Evolutionary conservation across 345 rosid species (phyloP).

Genomic region (Carallia pectinifolia): DNA sequence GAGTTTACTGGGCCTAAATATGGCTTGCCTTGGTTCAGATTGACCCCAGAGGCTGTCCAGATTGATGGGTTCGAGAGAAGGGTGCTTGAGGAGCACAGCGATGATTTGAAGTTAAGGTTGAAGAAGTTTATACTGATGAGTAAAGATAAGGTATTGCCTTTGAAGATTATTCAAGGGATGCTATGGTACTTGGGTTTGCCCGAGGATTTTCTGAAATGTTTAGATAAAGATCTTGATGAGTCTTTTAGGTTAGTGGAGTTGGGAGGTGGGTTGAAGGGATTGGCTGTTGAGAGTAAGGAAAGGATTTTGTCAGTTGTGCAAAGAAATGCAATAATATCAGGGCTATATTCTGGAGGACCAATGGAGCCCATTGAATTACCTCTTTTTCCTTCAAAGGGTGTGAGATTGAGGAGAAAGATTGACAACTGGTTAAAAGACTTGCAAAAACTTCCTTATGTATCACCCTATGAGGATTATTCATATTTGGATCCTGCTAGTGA

Average conservation of each 20-base stretch:
- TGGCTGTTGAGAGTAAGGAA: conserved; percentile 40
- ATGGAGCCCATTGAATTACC: conserved; percentile 62
- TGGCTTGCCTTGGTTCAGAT: conserved; percentile 85
- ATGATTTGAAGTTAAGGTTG: conserved; percentile 54
- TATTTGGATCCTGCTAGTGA: conserved; percentile 64
- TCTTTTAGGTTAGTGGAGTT: conserved; percentile 62
- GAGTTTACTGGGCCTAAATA: conserved; percentile 69
- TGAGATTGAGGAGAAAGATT: conserved; percentile 69
- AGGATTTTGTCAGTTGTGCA: conserved; percentile 55
- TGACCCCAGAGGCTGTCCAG: conserved; percentile 67
- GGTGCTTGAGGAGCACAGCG: conserved; percentile 43
- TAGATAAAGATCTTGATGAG: conserved; percentile 41
- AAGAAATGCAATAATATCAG: conserved; percentile 53
- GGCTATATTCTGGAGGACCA: conserved; percentile 33
- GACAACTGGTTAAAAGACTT: conserved; percentile 67
- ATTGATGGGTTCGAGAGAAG: conserved; percentile 54
- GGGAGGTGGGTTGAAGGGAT: conserved; percentile 71
- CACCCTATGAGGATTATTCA: conserved; percentile 73
- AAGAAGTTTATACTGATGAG: conserved; percentile 72
- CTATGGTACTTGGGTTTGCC: conserved; percentile 84
- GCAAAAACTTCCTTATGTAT: conserved; percentile 67
- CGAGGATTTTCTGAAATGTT: conserved; percentile 45
- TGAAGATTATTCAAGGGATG: conserved; percentile 77
- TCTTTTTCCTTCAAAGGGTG: conserved; percentile 72
- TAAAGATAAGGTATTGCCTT: conserved; percentile 59